Evolutionary conservation across 495 filamentous ascomycete species (phyloP), one percentile per base, ranked within the genome.

Genomic region (Parathielavia hyrcaniae): DNA sequence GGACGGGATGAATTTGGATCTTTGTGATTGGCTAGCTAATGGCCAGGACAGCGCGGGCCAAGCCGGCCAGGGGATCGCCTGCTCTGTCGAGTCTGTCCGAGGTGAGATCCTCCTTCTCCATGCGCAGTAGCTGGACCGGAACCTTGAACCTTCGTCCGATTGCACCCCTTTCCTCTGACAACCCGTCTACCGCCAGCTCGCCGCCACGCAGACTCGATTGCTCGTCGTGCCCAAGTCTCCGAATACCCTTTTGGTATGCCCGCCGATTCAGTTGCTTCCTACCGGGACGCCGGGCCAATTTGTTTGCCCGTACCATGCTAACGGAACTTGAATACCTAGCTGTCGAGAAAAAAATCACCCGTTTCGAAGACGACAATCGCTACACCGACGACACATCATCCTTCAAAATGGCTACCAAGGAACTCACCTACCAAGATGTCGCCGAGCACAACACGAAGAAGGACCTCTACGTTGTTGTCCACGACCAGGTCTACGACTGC

Each of bases 401-500:
- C 52, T 61, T 67, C 68, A 86, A 71, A 67, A 89, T 89, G 86
- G 80, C 85, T 64, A 73, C 78, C 60, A 81, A 89, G 75, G 81
- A 89, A 73, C 81, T 86, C 75, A 96, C 91, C 55, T 90, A 88
- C 77, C 75, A 84, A 64, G 90, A 97, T 65, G 83, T 97, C 71
- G 79, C 87, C 59, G 81, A 80, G 69, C 95, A 99, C 79, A 88
- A 84, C 76, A 85, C 83, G 69, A 97, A 97, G 86, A 97, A 97
- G 83, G 90, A 97, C 70, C 80, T 96, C 48, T 95, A 82, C 77
- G 63, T 97, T 61, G 86, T 97, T 56, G 81, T 97, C 67, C 90
- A 97, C 79, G 92, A 97, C 74, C 92, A 95, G 78, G 86, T 99
- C 74, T 99, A 97, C 82, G 85, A 96, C 71, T 71, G 79, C 64